Percentiles rank a stretch among this genome's conserved stretches.
These are phyloP conservation scores for Coemansia sp. DNA, from an alignment of 192 early-diverging fungal species.

Conservation along the genomic window DNA sequence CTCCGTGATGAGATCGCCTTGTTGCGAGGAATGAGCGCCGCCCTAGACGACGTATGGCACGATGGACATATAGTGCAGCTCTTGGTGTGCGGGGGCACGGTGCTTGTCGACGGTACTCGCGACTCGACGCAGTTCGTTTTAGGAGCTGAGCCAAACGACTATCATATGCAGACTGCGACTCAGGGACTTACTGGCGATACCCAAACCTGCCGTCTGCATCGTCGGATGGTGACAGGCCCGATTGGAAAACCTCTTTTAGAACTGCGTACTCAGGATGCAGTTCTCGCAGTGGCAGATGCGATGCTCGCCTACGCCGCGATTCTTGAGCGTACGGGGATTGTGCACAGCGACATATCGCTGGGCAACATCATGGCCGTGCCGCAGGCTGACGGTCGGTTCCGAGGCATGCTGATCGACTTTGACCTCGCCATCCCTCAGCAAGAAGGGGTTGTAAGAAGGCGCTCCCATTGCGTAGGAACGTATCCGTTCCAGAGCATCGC, in stretches of 20 bases:
- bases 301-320: slow-evolving; percentile 40
- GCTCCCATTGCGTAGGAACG: slow-evolving; percentile 39
- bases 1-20: slow-evolving; percentile 39
- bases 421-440: slow-evolving; percentile 37
- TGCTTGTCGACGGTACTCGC: slow-evolving; percentile 23
- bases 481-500: slow-evolving; percentile 52
- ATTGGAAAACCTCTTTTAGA: slow-evolving; percentile 31
- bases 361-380: slow-evolving; percentile 51
- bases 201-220: slow-evolving; percentile 23
- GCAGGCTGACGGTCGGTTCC: slow-evolving; percentile 10
- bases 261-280: slow-evolving; percentile 28
- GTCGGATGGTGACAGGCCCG: slow-evolving; percentile 46
- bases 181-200: too few species aligned
- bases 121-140: slow-evolving; percentile 13
- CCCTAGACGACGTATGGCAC: slow-evolving; percentile 23
- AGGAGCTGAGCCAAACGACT: too few species aligned
- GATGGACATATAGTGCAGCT: slow-evolving; percentile 25
- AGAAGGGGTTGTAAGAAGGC: too few species aligned
- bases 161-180: not conserved
- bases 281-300: slow-evolving; percentile 39
- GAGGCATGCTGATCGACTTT: slow-evolving; percentile 55
- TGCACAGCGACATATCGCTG: slow-evolving; percentile 54
- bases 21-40: slow-evolving; percentile 25
- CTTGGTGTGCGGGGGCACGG: slow-evolving; percentile 42
- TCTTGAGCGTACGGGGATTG: slow-evolving; percentile 17